A percentile compares a stretch with the other conserved stretches of the same genome.
Evolutionary conservation across 495 filamentous ascomycete species (phyloP).

Genomic region (Aspergillus nidulans): DNA sequence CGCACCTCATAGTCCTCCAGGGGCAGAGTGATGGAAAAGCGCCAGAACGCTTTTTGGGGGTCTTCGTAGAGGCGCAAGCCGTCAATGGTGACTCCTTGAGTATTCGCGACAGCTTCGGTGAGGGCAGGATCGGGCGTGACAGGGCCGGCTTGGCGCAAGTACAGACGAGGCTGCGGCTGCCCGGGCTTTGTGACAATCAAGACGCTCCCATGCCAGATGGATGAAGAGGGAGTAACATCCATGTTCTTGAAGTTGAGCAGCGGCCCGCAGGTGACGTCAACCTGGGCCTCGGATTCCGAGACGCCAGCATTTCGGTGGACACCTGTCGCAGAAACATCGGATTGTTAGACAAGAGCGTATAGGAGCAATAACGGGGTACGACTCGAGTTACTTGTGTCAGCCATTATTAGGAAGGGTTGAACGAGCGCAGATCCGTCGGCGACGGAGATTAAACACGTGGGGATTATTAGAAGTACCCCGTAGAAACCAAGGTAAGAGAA

Average conservation of each 20-base stretch:
- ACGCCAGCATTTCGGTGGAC: slow-evolving; percentile 10
- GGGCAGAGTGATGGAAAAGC: slow-evolving; percentile 59
- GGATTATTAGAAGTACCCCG: not conserved
- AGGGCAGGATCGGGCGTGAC: slow-evolving; percentile 17
- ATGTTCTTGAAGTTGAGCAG: slow-evolving; percentile 81
- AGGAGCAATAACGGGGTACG: not conserved
- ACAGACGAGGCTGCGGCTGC: slow-evolving; percentile 45
- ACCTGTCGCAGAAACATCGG: not conserved
- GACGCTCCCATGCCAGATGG: slow-evolving; percentile 77
- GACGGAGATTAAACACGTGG: not conserved
- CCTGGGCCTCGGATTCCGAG: slow-evolving; percentile 27
- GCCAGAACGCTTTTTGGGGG: slow-evolving; percentile 72
- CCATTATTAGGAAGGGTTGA: slow-evolving; percentile 5
- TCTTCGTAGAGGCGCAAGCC: slow-evolving; percentile 77
- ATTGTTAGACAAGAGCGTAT: slow-evolving; percentile 1
- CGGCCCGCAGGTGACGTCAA: slow-evolving; percentile 73
- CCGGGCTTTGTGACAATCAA: slow-evolving; percentile 71
- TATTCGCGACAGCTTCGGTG: slow-evolving; percentile 5
- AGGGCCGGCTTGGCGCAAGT: slow-evolving; percentile 43
- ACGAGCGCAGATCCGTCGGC: not conserved
- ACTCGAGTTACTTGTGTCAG: slow-evolving; percentile 6
- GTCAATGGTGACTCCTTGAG: slow-evolving; percentile 26
- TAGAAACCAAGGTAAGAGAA: not conserved
- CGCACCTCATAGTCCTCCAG: slow-evolving; percentile 42
- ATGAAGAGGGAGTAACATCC: slow-evolving; percentile 50